Evolutionary conservation across 768 basidiomycete genomes (phyloP).

Genomic region (Wakefieldia striispora): DNA sequence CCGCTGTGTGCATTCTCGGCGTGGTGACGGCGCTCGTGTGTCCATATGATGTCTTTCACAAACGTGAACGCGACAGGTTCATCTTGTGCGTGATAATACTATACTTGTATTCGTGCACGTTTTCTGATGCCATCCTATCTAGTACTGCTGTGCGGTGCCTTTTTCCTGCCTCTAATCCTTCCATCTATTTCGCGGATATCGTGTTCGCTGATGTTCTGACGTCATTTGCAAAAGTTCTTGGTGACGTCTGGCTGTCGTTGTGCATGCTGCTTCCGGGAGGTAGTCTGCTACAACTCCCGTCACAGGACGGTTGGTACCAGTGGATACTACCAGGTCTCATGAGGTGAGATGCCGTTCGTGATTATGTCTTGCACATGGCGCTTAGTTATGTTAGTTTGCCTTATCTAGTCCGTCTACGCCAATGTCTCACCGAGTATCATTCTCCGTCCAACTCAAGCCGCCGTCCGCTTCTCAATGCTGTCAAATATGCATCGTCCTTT

Average conservation of each 20-base stretch:
- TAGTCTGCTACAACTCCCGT: conserved; percentile 63
- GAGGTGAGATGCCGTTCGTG: conserved; percentile 53
- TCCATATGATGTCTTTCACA: conserved; percentile 67
- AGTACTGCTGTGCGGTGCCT: conserved; percentile 79
- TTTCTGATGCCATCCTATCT: conserved; percentile 4
- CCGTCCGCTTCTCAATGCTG: conserved; percentile 82
- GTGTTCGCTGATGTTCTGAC: conserved; percentile 95
- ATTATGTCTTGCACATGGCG: background rate
- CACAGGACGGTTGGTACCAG: conserved; percentile 57
- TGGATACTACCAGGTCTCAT: conserved; percentile 84
- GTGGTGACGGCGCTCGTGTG: conserved; percentile 57
- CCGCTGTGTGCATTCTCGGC: conserved; percentile 62
- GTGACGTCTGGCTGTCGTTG: conserved; percentile 87
- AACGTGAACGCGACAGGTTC: conserved; percentile 73
- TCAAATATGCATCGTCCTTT: conserved; percentile 96
- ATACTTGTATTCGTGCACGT: background rate
- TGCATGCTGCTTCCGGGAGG: conserved; percentile 87
- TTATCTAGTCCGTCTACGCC: conserved; percentile 89
- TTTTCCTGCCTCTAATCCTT: conserved; percentile 54
- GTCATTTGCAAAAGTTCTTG: conserved; percentile 94
- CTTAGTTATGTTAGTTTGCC: conserved; percentile 55
- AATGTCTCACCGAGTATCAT: conserved; percentile 85
- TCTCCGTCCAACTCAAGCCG: conserved; percentile 59
- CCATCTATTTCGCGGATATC: conserved; percentile 87
- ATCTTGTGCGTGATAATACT: conserved; percentile 56